Base-by-base conservation (phyloP, 129 eudicot species). In the Escallonia herrerae region DNA sequence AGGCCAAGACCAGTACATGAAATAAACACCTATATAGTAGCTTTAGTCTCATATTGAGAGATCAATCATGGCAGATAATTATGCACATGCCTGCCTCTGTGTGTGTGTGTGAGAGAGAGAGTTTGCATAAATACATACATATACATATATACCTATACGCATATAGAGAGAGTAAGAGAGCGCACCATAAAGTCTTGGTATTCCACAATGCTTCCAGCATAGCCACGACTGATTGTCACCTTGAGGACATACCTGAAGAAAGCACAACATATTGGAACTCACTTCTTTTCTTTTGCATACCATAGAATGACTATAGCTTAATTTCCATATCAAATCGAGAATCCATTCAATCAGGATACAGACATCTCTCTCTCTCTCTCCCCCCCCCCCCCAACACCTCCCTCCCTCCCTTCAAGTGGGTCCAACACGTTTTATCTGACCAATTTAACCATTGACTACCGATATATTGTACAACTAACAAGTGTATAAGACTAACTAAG, bases 211-310 rank as follows among this genome's bases (percentile, higher is more conserved):
- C 91, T 93, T 60, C 96, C 95, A 70, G 82, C 95, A 73, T 93
- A 93, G 52, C 98, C 96, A 57, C 96, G 95, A 71, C 78, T 93
- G 62, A 93, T 81, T 3, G 96, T 93, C 74, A 93, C 95, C 81
- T 88, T 93, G 47, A 93, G 77, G 73, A 93, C 89, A 77, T 88
- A 93, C 89, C 99, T 93, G 86, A 42, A 60, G 70, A 54, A 7
- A 52, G 61, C 76, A 82, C 57, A 56, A 50, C 22, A 6, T 6
- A 8, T 7, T 3, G 14, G 3, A 51, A 51, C 14, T n/a, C n/a
- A n/a, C n/a, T 22, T 22, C 33, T 22, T 22, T 22, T 22, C 33
- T 22, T 22, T 22, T 22, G 33, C 1, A 22, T 22, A 22, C 33
- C 33, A 22, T 22, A 22, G 33, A 22, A 22, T 22, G 1, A 22